A percentile compares a stretch with the other conserved stretches of the same genome.
phyloP scores from a whole-genome alignment of 2,329 filamentous ascomycete genomes.

The Apiospora sp. region DNA sequence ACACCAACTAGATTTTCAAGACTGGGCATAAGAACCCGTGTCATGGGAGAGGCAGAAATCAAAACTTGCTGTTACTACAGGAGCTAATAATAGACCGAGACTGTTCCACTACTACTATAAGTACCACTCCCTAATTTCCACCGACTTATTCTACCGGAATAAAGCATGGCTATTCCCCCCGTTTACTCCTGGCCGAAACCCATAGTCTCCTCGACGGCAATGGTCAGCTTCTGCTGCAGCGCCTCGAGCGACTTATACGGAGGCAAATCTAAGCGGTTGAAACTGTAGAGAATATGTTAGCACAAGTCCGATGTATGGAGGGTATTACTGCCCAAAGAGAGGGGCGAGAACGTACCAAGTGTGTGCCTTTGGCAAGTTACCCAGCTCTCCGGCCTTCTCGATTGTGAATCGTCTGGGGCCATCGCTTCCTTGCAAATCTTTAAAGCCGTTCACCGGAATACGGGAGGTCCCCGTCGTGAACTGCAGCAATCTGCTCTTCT shows the following conservation, averaged over 20 bases:
- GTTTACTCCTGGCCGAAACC: conserved; percentile 95
- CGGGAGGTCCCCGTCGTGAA: conserved; percentile 97
- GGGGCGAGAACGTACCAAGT: conserved; percentile 73
- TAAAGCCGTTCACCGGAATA: conserved; percentile 99
- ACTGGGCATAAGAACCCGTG: neutral
- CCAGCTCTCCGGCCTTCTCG: conserved; percentile 92
- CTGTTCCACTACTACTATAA: neutral
- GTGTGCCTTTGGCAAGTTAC: conserved; percentile 93
- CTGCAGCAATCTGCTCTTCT: conserved; percentile 94
- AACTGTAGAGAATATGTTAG: conserved; percentile 63
- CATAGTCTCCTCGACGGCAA: conserved; percentile 98
- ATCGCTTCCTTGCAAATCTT: conserved; percentile 96
- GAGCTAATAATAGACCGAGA: conserved; percentile 2
- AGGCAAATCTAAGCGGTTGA: conserved; percentile 95
- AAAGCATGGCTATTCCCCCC: neutral
- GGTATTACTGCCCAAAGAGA: neutral
- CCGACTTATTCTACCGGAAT: conserved; percentile 6
- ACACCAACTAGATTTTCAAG: too few relatives aligned
- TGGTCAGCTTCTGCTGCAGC: conserved; percentile 88
- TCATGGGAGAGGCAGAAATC: neutral
- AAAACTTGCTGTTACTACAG: neutral
- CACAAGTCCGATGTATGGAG: neutral
- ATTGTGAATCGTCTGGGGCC: conserved; percentile 96
- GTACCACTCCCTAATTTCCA: neutral
- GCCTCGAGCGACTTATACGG: conserved; percentile 89